Conservation (phyloP, 2,329 filamentous ascomycete genomes). For the Aspergillus arachidicola region DNA sequence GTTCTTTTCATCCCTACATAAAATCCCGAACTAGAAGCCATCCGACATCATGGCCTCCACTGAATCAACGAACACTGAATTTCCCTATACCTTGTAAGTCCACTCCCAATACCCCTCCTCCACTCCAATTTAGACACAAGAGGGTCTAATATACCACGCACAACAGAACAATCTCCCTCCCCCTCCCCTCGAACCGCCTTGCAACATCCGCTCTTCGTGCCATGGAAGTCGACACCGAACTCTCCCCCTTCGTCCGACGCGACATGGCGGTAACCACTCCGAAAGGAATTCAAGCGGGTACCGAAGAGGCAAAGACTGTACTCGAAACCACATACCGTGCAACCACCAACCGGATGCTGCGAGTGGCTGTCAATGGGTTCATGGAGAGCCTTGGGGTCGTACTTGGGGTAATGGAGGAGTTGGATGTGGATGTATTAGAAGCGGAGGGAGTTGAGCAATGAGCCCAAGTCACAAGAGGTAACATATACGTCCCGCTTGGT, state of each 20-base stretch:
- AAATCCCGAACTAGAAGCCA: background rate
- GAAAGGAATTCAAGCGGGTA: slow-evolving; percentile 19
- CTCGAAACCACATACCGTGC: slow-evolving; percentile 79
- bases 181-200: slow-evolving; percentile 78
- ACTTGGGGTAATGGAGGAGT: slow-evolving; percentile 83
- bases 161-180: slow-evolving; percentile 70
- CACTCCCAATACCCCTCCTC: slow-evolving; percentile 10
- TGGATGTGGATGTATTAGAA: slow-evolving; percentile 80
- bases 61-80: slow-evolving; percentile 28
- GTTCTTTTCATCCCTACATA: background rate
- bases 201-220: slow-evolving; percentile 74
- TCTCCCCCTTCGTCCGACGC: slow-evolving; percentile 80
- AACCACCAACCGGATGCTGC: slow-evolving; percentile 93
- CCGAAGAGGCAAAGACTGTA: slow-evolving; percentile 50
- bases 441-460: slow-evolving; percentile 29
- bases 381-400: slow-evolving; percentile 87
- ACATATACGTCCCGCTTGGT: background rate
- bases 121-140: slow-evolving; percentile 5
- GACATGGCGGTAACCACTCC: slow-evolving; percentile 61
- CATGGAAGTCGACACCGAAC: slow-evolving; percentile 82
- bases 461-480: slow-evolving; percentile 5
- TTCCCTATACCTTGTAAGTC: slow-evolving; percentile 44
- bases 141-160: slow-evolving; percentile 13
- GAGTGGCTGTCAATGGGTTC: slow-evolving; percentile 94
- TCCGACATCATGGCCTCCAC: slow-evolving; percentile 24